Evolutionary conservation across 2,329 filamentous ascomycete species (phyloP), one percentile per base, ranked within the genome.

Genomic region (Apiospora saccharicola): DNA sequence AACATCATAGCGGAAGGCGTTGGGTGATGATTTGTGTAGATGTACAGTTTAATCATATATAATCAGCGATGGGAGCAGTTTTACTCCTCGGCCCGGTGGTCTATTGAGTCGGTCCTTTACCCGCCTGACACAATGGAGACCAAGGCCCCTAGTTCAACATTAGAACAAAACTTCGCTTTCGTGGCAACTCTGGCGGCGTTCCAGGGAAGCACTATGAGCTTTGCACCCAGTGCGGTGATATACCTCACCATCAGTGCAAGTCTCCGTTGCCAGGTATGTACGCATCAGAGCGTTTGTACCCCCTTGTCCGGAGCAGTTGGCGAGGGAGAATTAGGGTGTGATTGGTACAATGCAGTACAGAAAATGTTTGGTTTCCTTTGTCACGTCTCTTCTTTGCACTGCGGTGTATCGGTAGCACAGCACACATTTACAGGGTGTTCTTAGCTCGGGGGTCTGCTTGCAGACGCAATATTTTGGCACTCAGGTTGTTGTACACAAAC

Each of bases 1-100:
- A 77, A 77, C 79, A 80, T 82, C 86, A 88, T 87, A 88, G 86
- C 86, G 86, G 85, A 85, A 84, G 85, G 86, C 85, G 86, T 88
- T 88, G 83, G 84, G 80, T 85, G 84, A 82, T 82, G 80, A 85
- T 78, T 79, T 83, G 82, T 84, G 83, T 85, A 86, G 83, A 86
- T 85, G 84, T 86, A 85, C 81, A 83, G 82, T 85, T 83, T 86
- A 86, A 87, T 87, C 80, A 75, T 79, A 84, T 87, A 85, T 84
- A 87, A 74, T 72, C 68, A 74, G 71, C 69, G 68, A 43, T 70
- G 30, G 68, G 68, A 70, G 57, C 57, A 22, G 57, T 41, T 64
- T 24, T 22, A 41, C 57, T 64, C 57, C 57, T n/a, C 22, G 34
- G 34, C 57, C 51, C 22, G 57, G 57, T 41, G n/a, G 13, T n/a